Evolutionary conservation across 192 early-diverging fungal genomes (phyloP).

Genomic region (Phlyctochytrium arcticum): DNA sequence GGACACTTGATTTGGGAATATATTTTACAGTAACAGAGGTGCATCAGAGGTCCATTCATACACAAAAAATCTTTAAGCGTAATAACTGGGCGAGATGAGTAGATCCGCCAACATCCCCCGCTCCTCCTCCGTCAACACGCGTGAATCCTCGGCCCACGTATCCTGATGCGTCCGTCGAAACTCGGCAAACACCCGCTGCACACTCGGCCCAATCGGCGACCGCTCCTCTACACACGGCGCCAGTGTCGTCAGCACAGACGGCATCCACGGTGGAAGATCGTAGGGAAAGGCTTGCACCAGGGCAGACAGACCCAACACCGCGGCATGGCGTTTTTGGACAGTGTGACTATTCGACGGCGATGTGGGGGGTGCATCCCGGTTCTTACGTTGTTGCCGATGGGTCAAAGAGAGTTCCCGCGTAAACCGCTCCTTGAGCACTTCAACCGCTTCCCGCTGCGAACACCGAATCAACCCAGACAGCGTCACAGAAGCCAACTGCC

Average conservation of each 20-base stretch:
- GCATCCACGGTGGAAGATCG: constrained; percentile 88
- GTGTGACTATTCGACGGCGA: too few species aligned
- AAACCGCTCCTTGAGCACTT: constrained; percentile 38
- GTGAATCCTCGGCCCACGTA: constrained; percentile 87
- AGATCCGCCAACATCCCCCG: constrained; percentile 79
- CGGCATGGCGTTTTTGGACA: constrained; percentile 78
- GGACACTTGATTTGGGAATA: too few species aligned
- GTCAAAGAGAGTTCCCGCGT: not conserved
- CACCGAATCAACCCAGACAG: constrained; percentile 75
- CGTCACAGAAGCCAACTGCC: constrained; percentile 70
- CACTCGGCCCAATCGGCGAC: constrained; percentile 72
- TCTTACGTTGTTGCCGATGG: not conserved
- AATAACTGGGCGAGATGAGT: constrained; percentile 52
- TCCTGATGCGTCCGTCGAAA: constrained; percentile 94
- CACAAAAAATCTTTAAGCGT: constrained; percentile 33
- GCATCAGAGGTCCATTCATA: too few species aligned
- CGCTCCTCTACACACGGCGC: constrained; percentile 78
- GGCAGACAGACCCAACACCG: constrained; percentile 84
- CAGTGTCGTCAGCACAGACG: constrained; percentile 72
- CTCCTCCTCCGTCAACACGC: constrained; percentile 72
- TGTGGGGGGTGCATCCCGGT: not conserved
- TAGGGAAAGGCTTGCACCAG: constrained; percentile 91
- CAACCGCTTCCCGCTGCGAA: constrained; percentile 63
- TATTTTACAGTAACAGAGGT: too few species aligned
- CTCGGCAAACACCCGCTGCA: constrained; percentile 85